These are phyloP conservation scores for Infundibulicybe gibba DNA, from an alignment of 768 basidiomycete genomes.

Conservation along the genomic window DNA sequence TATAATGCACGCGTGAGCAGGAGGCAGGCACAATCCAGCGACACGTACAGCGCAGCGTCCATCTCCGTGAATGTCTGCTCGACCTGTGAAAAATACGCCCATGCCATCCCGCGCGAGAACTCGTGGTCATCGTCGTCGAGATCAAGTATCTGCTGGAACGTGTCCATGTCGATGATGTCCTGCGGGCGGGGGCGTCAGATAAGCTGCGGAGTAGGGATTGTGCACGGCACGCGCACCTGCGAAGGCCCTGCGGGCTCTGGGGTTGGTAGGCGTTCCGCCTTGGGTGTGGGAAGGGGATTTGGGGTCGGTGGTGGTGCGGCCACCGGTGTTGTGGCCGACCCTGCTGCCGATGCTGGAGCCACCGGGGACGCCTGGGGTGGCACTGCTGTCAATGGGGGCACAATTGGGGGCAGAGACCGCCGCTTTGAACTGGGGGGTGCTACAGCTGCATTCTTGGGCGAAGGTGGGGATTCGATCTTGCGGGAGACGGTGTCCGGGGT, in stretches of 20 bases:
- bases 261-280: neutral
- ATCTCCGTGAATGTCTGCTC: slow-evolving; percentile 72
- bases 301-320: slow-evolving; percentile 6
- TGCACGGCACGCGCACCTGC: neutral
- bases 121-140: slow-evolving; percentile 85
- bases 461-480: slow-evolving; percentile 3
- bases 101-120: slow-evolving; percentile 78
- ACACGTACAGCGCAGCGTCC: slow-evolving; percentile 73
- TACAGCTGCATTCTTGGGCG: slow-evolving; percentile 5
- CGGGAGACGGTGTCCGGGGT: no score
- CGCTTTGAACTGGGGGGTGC: neutral
- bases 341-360: no score
- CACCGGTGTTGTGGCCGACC: neutral
- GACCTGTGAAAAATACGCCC: slow-evolving; percentile 81
- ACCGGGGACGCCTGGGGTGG: no score
- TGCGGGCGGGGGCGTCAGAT: slow-evolving; percentile 3
- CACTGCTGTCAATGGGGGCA: neutral
- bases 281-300: slow-evolving; percentile 3
- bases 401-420: neutral
- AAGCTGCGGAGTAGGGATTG: neutral
- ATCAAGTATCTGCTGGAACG: slow-evolving; percentile 84
- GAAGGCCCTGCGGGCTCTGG: neutral
- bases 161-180: slow-evolving; percentile 64
- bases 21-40: slow-evolving; percentile 2
- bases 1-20: slow-evolving; percentile 21